Base-by-base conservation (phyloP, 495 filamentous ascomycete genomes). In the Penicillium cinerascens region DNA sequence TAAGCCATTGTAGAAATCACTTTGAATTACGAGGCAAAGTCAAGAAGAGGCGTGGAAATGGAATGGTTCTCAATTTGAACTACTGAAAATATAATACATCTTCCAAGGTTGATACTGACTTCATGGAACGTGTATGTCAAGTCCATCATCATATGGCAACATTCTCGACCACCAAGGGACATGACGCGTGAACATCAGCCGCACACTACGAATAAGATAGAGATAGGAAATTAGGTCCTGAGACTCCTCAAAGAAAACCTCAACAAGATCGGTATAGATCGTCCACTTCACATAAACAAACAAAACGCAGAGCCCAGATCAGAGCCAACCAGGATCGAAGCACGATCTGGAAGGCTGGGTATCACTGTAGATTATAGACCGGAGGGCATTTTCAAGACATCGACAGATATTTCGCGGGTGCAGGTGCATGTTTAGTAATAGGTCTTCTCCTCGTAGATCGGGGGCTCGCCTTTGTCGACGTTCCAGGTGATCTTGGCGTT, bases 401-500 rank as follows among this genome's bases (percentile, higher is more conserved):
- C 9, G 26, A 39, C 37, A 20, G n/a, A n/a, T n/a, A n/a, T n/a
- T n/a, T n/a, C n/a, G n/a, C n/a, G n/a, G n/a, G n/a, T n/a, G n/a
- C 13, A 16, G 16, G 15, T 5, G 18, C 9, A 20, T 7, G 8
- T 44, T 60, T 77, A 82, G 59, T 79, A 81, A 52, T 71, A 51
- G 26, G 79, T 52, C 76, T 88, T 89, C 71, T 87, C 84, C 67
- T 87, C 73, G 77, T 82, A 96, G 48, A 93, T 82, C 8, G 92
- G 92, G 43, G 91, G 88, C 55, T 83, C 69, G 51, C 81, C 84
- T 47, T 79, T 77, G 60, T 89, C 84, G 35, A 76, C 69, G 58
- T 89, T 83, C 91, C 91, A 95, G 33, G 79, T 69, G 54, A 96
- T 69, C 55, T 84, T 86, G 49, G 86, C 86, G 66, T 95, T 88